Conservation (phyloP, 495 filamentous ascomycete species). For the Cercophora newfieldiana region DNA sequence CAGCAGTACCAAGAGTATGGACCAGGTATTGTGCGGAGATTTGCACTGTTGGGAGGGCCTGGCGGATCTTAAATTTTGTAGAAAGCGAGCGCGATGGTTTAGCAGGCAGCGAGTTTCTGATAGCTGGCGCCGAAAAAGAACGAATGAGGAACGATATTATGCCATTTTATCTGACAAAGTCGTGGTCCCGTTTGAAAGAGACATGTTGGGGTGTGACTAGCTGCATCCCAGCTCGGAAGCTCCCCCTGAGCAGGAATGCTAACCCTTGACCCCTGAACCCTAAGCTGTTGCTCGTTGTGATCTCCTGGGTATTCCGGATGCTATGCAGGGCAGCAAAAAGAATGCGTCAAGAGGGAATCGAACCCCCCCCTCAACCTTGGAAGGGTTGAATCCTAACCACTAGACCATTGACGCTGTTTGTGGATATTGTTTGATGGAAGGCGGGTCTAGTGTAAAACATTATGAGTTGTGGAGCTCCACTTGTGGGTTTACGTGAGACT, state of each 20-base stretch:
- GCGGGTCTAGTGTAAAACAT: not conserved
- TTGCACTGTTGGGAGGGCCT: constrained; percentile 90
- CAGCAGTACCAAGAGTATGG: constrained; percentile 86
- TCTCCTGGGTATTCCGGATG: not conserved
- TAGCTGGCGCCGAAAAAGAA: constrained; percentile 22
- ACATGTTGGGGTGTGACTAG: not conserved
- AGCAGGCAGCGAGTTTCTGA: constrained; percentile 19
- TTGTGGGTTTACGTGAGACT: not conserved
- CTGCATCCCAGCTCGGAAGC: not conserved
- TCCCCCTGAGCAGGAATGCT: not conserved
- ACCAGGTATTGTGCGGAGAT: constrained; percentile 91
- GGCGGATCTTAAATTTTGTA: constrained; percentile 57
- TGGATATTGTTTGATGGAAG: not conserved
- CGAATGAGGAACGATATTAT: constrained; percentile 15
- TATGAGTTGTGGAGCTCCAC: not conserved
- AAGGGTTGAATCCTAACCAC: not conserved
- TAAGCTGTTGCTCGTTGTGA: not conserved
- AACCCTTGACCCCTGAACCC: not conserved
- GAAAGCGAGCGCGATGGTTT: constrained; percentile 25
- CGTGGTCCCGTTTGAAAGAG: not conserved
- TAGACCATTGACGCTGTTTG: not conserved
- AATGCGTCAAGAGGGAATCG: not conserved
- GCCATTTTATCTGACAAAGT: not conserved
- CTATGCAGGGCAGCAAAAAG: not conserved
- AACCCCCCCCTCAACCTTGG: not conserved